Evolutionary conservation across 345 rosid species (phyloP).

Genomic region (Carallia pectinifolia): DNA sequence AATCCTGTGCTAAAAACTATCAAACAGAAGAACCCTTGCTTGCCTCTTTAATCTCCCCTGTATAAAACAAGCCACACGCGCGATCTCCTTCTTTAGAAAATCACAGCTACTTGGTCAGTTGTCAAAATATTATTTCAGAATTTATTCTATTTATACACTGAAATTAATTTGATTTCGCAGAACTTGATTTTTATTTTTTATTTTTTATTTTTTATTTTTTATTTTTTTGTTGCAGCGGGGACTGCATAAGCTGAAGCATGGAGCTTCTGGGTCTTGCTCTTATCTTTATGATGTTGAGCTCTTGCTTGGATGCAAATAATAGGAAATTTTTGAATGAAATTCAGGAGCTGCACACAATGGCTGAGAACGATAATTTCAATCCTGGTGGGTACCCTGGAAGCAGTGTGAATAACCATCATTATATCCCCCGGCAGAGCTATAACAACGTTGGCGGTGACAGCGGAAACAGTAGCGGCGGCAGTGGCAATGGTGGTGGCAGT

Average conservation of each 20-base stretch:
- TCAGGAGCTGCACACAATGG: background rate
- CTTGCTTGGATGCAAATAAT: conserved; percentile 17
- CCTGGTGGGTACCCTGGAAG: conserved; percentile 23
- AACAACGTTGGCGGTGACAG: conserved; percentile 34
- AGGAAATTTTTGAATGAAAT: conserved; percentile 4
- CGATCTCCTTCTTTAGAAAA: no score
- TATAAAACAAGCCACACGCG: background rate
- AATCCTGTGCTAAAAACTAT: background rate
- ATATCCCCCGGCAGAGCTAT: conserved; percentile 51
- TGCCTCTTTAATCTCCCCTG: background rate
- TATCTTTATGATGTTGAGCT: conserved; percentile 22
- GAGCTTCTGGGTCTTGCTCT: conserved; percentile 23
- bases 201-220: background rate
- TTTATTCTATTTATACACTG: no score
- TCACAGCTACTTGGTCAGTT: no score
- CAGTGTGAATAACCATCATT: conserved; percentile 46
- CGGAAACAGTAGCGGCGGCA: conserved; percentile 25
- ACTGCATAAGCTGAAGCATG: conserved; percentile 16
- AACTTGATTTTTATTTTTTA: background rate
- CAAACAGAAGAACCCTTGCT: conserved; percentile 8
- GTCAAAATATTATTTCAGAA: no score
- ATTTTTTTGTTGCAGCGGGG: no score
- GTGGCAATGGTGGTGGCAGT: background rate
- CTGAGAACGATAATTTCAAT: background rate
- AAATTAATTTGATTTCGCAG: no score